These are phyloP conservation scores for Volvox africanus DNA, from an alignment of 139 green algal genomes.

Conservation along the genomic window DNA sequence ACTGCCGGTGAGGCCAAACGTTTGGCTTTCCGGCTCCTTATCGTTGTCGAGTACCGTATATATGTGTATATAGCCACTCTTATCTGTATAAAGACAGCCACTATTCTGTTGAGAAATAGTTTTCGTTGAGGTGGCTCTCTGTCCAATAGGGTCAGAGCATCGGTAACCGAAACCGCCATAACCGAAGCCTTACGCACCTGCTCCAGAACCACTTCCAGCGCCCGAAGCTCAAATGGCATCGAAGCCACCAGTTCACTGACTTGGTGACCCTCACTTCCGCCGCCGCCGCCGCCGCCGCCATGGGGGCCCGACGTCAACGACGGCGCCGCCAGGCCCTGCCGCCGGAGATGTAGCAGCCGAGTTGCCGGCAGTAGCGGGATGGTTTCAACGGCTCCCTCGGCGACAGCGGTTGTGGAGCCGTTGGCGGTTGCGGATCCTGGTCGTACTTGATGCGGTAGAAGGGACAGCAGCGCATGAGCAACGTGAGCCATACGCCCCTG, in stretches of 20 bases:
- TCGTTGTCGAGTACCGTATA: no score
- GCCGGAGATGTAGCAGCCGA: background rate
- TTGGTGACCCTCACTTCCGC: background rate
- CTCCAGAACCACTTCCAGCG: slow-evolving; percentile 71
- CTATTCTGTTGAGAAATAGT: no score
- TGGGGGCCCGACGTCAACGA: background rate
- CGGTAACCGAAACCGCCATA: no score
- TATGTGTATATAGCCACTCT: no score
- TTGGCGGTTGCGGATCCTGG: background rate
- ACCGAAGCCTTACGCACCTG: background rate
- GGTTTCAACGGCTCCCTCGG: background rate
- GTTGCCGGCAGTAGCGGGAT: background rate
- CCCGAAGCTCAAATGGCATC: slow-evolving; percentile 68
- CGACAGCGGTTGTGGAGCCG: background rate
- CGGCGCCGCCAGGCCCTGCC: background rate
- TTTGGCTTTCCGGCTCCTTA: no score
- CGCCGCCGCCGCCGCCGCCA: background rate
- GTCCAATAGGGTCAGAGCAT: no score
- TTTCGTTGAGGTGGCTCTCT: no score
- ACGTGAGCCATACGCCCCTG: slow-evolving; percentile 10
- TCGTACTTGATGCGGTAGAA: slow-evolving; percentile 3
- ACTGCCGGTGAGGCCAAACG: no score
- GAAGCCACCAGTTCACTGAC: slow-evolving; percentile 39
- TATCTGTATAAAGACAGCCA: no score
- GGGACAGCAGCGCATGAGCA: slow-evolving; percentile 10